Percentiles rank a stretch among this genome's conserved stretches.
Evolutionary conservation across 306 rosid genomes (phyloP).

Genomic region (Pyrus bretschneideri): DNA sequence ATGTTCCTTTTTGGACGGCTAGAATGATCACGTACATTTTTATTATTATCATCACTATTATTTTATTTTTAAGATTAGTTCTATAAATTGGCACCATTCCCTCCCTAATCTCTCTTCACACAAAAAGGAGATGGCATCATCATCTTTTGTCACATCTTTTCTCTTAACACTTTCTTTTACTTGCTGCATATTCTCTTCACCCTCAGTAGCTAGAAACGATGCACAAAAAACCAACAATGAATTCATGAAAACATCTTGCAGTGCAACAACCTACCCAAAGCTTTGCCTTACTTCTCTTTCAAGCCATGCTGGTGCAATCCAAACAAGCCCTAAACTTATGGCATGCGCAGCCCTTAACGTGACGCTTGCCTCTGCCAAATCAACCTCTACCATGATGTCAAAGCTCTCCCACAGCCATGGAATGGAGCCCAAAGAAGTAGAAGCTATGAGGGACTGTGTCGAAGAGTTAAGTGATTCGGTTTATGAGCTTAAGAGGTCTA

Average conservation of each 20-base stretch:
- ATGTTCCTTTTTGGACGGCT: neutral
- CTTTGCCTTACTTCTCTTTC: constrained; percentile 59
- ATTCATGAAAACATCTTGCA: constrained; percentile 64
- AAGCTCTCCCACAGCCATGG: constrained; percentile 27
- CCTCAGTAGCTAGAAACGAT: constrained; percentile 9
- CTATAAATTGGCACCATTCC: constrained; percentile 14
- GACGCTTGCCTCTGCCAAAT: constrained; percentile 45
- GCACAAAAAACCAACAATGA: constrained; percentile 23
- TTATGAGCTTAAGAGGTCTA: constrained; percentile 41
- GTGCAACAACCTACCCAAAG: constrained; percentile 53
- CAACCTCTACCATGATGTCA: constrained; percentile 31
- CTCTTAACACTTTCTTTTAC: neutral
- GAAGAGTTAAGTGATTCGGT: constrained; percentile 54
- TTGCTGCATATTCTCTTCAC: neutral
- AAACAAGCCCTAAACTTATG: constrained; percentile 38
- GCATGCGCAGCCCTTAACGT: constrained; percentile 50
- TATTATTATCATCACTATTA: no score
- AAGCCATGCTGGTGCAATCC: constrained; percentile 44
- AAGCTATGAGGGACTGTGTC: constrained; percentile 62
- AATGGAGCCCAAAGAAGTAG: constrained; percentile 33
- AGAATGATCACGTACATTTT: neutral
- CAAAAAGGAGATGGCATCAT: neutral
- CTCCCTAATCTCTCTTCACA: constrained; percentile 17
- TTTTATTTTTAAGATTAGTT: neutral
- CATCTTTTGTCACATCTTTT: constrained; percentile 21